Evolutionary conservation across 176 grass and related monocot species (phyloP).

Genomic region (Thinopyrum elongatum): DNA sequence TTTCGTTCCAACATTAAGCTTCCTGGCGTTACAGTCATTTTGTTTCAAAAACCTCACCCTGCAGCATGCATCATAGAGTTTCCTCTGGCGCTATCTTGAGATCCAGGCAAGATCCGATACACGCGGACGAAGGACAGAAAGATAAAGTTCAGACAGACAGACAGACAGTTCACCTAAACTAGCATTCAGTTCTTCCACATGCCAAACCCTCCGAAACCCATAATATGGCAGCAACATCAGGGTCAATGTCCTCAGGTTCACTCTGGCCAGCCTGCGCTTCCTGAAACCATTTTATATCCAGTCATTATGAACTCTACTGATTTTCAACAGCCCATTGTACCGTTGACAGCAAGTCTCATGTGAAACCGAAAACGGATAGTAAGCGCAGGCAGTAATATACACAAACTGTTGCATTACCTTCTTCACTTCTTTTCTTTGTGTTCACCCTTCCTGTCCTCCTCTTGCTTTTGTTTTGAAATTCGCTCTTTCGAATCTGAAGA

Average conservation of each 20-base stretch:
- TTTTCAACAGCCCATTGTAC: neutral
- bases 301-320: slow-evolving; percentile 19
- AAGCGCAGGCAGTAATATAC: neutral
- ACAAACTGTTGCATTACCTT: slow-evolving; percentile 42
- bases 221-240: no score
- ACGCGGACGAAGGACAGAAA: no score
- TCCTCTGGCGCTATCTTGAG: no score
- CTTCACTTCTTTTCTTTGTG: slow-evolving; percentile 88
- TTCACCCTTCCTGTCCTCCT: slow-evolving; percentile 76
- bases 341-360: neutral
- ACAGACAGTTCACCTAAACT: no score
- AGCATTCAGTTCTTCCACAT: slow-evolving; percentile 24
- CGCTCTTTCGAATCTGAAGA: slow-evolving; percentile 72
- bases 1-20: no score
- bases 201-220: slow-evolving; percentile 51
- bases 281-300: slow-evolving; percentile 28
- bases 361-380: neutral
- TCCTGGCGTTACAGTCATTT: neutral
- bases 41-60: neutral
- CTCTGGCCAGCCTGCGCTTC: slow-evolving; percentile 53
- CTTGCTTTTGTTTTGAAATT: slow-evolving; percentile 79
- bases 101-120: no score
- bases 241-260: no score
- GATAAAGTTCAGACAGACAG: no score
- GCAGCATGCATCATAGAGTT: no score